Percentiles rank a stretch among this genome's conserved stretches.
Conservation (phyloP, 495 filamentous ascomycete species). For the Aspergillus kassunensis region DNA sequence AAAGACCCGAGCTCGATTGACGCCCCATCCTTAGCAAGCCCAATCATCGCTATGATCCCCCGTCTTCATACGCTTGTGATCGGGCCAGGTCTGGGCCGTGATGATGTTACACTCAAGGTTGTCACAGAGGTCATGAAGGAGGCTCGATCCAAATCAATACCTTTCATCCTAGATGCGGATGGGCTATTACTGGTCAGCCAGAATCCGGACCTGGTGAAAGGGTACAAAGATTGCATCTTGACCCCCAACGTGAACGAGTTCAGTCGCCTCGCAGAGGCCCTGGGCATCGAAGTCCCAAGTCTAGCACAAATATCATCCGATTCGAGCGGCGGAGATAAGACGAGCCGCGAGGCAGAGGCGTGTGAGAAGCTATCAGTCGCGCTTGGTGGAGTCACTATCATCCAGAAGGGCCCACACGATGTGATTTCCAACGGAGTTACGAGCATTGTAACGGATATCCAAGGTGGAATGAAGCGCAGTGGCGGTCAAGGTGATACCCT, state of each 20-base stretch:
- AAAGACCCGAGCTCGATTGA: constrained; percentile 39
- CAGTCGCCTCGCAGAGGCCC: constrained; percentile 66
- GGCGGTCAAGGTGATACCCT: constrained; percentile 96
- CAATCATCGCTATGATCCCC: constrained; percentile 74
- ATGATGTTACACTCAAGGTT: constrained; percentile 84
- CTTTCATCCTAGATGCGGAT: constrained; percentile 90
- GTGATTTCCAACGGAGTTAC: constrained; percentile 77
- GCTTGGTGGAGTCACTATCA: constrained; percentile 82
- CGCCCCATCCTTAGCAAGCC: constrained; percentile 57
- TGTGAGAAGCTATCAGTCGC: constrained; percentile 71
- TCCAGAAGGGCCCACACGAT: constrained; percentile 87
- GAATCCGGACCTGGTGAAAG: constrained; percentile 70
- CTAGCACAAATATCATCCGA: constrained; percentile 39
- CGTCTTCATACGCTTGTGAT: constrained; percentile 92
- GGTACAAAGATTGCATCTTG: constrained; percentile 79
- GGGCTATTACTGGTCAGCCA: constrained; percentile 73
- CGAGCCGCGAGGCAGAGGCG: constrained; percentile 45
- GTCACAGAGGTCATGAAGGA: constrained; percentile 75
- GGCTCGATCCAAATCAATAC: constrained; percentile 67
- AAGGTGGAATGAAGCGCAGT: constrained; percentile 82
- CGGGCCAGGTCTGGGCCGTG: constrained; percentile 86
- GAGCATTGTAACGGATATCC: constrained; percentile 67
- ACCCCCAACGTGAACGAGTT: constrained; percentile 97
- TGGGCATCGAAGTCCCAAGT: constrained; percentile 54
- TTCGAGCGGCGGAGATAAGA: constrained; percentile 36